A percentile compares a stretch with the other conserved stretches of the same genome.
Conservation (phyloP, 2,329 filamentous ascomycete genomes). For the Metarhizium anisopliae region DNA sequence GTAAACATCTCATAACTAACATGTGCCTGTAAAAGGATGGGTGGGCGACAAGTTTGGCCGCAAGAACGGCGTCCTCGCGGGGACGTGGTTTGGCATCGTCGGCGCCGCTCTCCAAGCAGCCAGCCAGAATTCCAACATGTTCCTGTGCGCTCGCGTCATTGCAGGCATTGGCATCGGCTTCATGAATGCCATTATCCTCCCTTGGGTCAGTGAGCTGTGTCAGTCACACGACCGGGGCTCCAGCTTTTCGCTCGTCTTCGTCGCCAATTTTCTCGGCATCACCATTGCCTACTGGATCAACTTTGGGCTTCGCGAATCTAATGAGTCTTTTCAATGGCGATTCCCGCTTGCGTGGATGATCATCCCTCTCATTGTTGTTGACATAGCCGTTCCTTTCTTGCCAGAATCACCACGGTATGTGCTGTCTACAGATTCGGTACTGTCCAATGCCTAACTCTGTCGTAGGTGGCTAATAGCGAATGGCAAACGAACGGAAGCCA, state of each 20-base stretch:
- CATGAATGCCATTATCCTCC: constrained; percentile 39
- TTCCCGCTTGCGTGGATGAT: constrained; percentile 31
- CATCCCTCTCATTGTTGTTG: constrained; percentile 30
- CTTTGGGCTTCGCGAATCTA: constrained; percentile 17
- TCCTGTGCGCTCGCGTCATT: constrained; percentile 38
- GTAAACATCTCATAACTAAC: not conserved
- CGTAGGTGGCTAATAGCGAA: constrained; percentile 28
- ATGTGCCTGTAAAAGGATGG: constrained; percentile 20
- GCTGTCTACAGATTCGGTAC: not conserved
- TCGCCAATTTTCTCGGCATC: constrained; percentile 44
- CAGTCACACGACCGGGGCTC: constrained; percentile 35
- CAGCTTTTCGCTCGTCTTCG: constrained; percentile 39
- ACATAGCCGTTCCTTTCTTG: constrained; percentile 28
- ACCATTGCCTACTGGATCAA: constrained; percentile 30
- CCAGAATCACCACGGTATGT: constrained; percentile 35
- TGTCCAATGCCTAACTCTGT: not conserved
- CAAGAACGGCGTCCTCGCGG: constrained; percentile 33
- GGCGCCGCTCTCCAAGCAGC: constrained; percentile 20
- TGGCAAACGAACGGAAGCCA: constrained; percentile 19
- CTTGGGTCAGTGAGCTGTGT: constrained; percentile 38
- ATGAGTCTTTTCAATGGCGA: constrained; percentile 11
- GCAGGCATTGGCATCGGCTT: constrained; percentile 43
- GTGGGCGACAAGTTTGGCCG: constrained; percentile 42
- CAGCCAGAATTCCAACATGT: constrained; percentile 35
- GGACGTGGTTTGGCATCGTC: constrained; percentile 36